Base-by-base conservation (phyloP, 176 grass and related monocot species). In the Phragmites australis region DNA sequence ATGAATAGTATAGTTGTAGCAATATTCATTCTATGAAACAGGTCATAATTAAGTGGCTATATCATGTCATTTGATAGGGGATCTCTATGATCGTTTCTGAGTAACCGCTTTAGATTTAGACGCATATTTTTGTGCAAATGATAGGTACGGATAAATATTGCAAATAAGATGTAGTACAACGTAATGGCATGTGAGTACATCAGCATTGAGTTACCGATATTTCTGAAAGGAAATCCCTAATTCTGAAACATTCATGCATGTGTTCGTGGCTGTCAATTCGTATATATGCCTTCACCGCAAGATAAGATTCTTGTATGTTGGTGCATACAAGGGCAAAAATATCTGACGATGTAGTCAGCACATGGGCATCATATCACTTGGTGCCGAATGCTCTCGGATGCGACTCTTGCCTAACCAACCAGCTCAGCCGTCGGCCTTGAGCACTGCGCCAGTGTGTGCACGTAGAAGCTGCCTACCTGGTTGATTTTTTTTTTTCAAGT, bases 371-470 rank as follows among this genome's bases (percentile, higher is more conserved):
- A 34, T 29, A 6, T 55, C 6, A 41, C 9, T 65, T 9, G 22
- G 9, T 29, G 56, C 17, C 31, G 13, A 41, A 46, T 83, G 46
- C 81, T 74, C 9, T 63, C 16, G 18, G 65, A 70, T 14, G 66
- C 27, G 66, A 71, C 53, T 11, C 66, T 37, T 81, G 42, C 79
- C 54, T 81, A 81, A 71, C 67, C 21, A 65, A 54, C 59, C 65
- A 45, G 22, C 6, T 42, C 17, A 18, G 25, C 3, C 1, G 22
- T 5, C 76, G 31, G 60, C 60, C 76, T 39, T 65, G 57, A 49
- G 42, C 22, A 27, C 23, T n/a, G n/a, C n/a, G n/a, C n/a, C n/a
- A n/a, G n/a, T 48, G 12, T 3, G 23, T 50, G 32, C 53, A 30
- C 8, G 31, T 26, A 42, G 18, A n/a, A 15, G 62, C 11, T 39